Conservation (phyloP, 441 rosid species). For the Macaranga tanarius region DNA sequence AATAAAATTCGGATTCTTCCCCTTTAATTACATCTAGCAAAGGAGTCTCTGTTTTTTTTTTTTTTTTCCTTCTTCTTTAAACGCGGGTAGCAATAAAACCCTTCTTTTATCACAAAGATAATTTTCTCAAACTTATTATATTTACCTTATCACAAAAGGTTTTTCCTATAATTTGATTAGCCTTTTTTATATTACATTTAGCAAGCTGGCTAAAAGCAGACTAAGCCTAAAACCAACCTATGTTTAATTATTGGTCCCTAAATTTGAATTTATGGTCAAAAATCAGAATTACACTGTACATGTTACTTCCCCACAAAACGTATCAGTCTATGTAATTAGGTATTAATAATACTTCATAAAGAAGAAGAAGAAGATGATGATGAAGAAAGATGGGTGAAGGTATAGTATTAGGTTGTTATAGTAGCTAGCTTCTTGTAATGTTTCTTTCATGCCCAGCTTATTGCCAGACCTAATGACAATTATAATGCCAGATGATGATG, state of each 20-base stretch:
- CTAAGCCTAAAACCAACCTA: not conserved
- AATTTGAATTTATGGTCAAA: not conserved
- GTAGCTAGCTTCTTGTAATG: not conserved
- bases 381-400: not conserved
- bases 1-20: too few species aligned
- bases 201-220: not conserved
- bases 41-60: too few species aligned
- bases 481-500: constrained; percentile 17
- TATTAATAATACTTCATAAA: not conserved
- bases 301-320: not conserved
- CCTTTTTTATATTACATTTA: not conserved
- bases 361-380: not conserved
- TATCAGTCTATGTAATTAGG: not conserved
- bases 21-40: too few species aligned
- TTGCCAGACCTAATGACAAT: constrained; percentile 10
- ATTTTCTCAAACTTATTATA: too few species aligned
- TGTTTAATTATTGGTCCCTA: not conserved
- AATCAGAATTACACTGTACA: not conserved
- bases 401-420: not conserved
- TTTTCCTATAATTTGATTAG: not conserved
- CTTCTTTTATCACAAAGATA: too few species aligned
- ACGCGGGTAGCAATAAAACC: too few species aligned
- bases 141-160: not conserved
- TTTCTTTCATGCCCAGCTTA: constrained; percentile 8
- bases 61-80: too few species aligned